Base-by-base conservation (phyloP, 1,284 basidiomycete species). In the Vanrija sp. region DNA sequence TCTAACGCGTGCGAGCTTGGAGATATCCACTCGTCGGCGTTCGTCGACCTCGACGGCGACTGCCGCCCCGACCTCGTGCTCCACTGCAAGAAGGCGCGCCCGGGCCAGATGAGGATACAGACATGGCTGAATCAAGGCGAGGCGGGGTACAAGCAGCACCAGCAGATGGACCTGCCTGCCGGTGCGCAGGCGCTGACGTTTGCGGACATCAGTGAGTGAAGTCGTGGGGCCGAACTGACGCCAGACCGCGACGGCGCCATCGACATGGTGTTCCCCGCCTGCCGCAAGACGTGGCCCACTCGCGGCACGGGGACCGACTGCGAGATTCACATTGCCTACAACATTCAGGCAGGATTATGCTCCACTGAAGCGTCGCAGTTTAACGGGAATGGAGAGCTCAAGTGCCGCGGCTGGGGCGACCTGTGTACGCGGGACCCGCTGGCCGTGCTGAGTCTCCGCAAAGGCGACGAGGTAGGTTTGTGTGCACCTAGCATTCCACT, bases 11-110 rank as follows among this genome's bases (percentile, higher is more conserved):
- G 96, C 76, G 82, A 79, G 14, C 74, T 95, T 12, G 83, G 89
- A 3, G 85, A 87, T 63, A 93, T 94, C 1, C 96, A 98, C 73
- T 93, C 88, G 70, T 96, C 93, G 71, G 92, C 93, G 0, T 88
- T 92, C n/a, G 83, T 98, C 16, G 95, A 99, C 71, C 78, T 99
- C 47, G 86, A 98, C 64, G 95, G 95, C 14, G 95, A 99, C 74
- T 98, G 96, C 73, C 34, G 29, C 3, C 53, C 67, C 86, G 95
- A 98, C 67, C 77, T 98, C 5, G 95, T 98, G 69, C 81, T 98
- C 9, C 85, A 91, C 16, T 98, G 96, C 73, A 82, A 87, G 57
- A 38, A 43, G 38, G 46, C 58, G 6, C 42, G 45, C 9, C 53
- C 55, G 3, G 57, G 55, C 38, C n/a, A 48, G 19, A 42, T 50